Evolutionary conservation across 1,139 yeast genomes (phyloP).

Genomic region (Geotrichum cucujoidarum): DNA sequence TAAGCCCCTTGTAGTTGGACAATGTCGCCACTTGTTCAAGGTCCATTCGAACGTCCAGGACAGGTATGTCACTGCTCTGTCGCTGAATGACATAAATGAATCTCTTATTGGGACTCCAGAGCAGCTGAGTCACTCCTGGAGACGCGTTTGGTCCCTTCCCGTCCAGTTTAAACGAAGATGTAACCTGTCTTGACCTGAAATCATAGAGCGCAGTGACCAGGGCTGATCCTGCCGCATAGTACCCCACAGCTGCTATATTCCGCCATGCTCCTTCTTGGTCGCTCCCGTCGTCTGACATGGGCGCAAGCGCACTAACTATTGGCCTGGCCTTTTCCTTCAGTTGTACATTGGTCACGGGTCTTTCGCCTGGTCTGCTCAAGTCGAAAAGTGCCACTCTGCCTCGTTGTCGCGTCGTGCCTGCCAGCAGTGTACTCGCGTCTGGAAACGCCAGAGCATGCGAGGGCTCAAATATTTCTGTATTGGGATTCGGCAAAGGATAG

Average conservation of each 20-base stretch:
- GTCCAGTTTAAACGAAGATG: neutral
- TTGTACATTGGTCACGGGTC: slow-evolving; percentile 13
- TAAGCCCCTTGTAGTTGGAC: slow-evolving; percentile 20
- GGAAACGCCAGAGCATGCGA: slow-evolving; percentile 23
- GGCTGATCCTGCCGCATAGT: slow-evolving; percentile 17
- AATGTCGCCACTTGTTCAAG: slow-evolving; percentile 24
- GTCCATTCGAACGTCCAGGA: slow-evolving; percentile 35
- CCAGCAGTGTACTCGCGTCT: slow-evolving; percentile 5
- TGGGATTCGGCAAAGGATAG: slow-evolving; percentile 26
- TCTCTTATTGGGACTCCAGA: slow-evolving; percentile 32
- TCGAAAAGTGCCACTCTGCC: slow-evolving; percentile 29
- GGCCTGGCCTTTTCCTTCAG: slow-evolving; percentile 9
- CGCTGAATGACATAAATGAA: slow-evolving; percentile 31
- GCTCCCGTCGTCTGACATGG: slow-evolving; percentile 7
- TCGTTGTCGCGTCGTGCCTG: slow-evolving; percentile 25
- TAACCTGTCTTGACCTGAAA: slow-evolving; percentile 1
- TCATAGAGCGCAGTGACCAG: slow-evolving; percentile 6
- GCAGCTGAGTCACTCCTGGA: slow-evolving; percentile 31
- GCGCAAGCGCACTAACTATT: slow-evolving; percentile 18
- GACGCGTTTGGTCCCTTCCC: slow-evolving; percentile 3
- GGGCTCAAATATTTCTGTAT: slow-evolving; percentile 22
- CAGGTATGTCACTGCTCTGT: slow-evolving; percentile 25
- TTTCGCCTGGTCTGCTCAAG: slow-evolving; percentile 23
- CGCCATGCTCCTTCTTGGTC: slow-evolving; percentile 20
- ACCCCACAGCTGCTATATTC: slow-evolving; percentile 22